phyloP scores from a whole-genome alignment of 257 asterid species.

The Lantana camara region DNA sequence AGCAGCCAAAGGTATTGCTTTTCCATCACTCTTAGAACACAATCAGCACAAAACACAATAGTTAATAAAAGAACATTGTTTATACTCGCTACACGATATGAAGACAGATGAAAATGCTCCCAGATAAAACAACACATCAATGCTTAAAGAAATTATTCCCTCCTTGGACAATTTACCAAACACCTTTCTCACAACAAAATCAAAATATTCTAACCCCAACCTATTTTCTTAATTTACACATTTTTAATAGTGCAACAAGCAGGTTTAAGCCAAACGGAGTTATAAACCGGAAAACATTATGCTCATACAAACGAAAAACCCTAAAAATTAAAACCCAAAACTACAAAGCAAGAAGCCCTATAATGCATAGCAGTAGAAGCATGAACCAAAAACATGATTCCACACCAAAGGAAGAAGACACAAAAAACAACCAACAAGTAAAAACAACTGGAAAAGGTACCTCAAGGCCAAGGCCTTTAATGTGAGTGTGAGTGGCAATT shows the following conservation, averaged over 20 bases:
- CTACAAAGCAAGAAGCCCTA: conserved; percentile 3
- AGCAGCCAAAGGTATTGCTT: conserved; percentile 81
- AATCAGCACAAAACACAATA: conserved; percentile 18
- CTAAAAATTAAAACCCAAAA: conserved; percentile 24
- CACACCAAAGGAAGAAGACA: background rate
- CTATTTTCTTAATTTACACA: background rate
- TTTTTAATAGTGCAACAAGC: background rate
- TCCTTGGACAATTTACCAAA: background rate
- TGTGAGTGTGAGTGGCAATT: conserved; percentile 59
- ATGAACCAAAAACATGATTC: background rate
- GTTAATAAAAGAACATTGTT: background rate
- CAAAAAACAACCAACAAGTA: background rate
- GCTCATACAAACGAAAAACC: conserved; percentile 10
- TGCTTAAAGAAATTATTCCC: background rate
- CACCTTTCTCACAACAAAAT: background rate
- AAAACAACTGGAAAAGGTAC: conserved; percentile 26
- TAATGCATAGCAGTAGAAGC: background rate
- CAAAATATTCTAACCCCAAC: background rate
- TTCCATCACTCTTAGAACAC: conserved; percentile 68
- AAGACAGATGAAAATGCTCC: background rate
- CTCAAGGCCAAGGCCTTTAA: conserved; percentile 65
- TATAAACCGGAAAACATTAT: background rate
- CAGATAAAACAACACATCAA: conserved; percentile 1
- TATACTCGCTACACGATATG: background rate
- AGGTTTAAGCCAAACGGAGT: background rate